Percentiles rank a stretch among this genome's conserved stretches.
Conservation (phyloP, 163 green algal species). For the Scenedesmus sp. region DNA sequence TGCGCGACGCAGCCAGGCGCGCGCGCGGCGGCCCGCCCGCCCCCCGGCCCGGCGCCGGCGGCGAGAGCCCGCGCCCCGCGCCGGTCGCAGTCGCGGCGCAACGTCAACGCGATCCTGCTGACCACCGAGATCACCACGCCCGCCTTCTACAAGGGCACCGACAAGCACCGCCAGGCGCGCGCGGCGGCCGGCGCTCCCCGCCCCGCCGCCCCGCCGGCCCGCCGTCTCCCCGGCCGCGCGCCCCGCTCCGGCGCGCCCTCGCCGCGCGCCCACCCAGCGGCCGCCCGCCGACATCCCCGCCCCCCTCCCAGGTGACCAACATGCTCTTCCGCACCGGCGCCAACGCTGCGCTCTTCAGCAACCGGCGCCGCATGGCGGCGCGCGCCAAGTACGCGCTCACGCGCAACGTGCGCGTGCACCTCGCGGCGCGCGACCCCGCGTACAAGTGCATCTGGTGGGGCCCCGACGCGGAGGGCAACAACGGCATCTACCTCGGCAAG, state of each 20-base stretch:
- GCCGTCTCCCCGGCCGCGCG: too few relatives aligned
- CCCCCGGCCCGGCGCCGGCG: too few relatives aligned
- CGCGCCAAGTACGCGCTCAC: slow-evolving; percentile 68
- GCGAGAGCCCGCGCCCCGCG: too few relatives aligned
- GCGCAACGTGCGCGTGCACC: slow-evolving; percentile 68
- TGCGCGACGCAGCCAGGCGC: too few relatives aligned
- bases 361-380: slow-evolving; percentile 45
- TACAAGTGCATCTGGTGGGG: slow-evolving; percentile 67
- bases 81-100: slow-evolving; percentile 42
- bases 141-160: slow-evolving; percentile 60
- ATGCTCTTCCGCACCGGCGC: slow-evolving; percentile 66
- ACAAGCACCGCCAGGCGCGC: slow-evolving; percentile 57
- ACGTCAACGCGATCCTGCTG: slow-evolving; percentile 61
- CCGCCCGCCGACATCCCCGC: too few relatives aligned
- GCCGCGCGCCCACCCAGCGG: too few relatives aligned
- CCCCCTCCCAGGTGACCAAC: slow-evolving; percentile 69
- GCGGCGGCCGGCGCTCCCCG: too few relatives aligned
- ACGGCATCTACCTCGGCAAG: slow-evolving; percentile 69
- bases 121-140: slow-evolving; percentile 65
- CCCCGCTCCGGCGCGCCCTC: too few relatives aligned
- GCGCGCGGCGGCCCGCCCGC: too few relatives aligned
- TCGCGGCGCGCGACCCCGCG: slow-evolving; percentile 71
- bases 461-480: slow-evolving; percentile 59
- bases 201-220: too few relatives aligned
- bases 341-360: slow-evolving; percentile 54